Evolutionary conservation across 495 filamentous ascomycete genomes (phyloP).

Genomic region (Neurospora sp.): DNA sequence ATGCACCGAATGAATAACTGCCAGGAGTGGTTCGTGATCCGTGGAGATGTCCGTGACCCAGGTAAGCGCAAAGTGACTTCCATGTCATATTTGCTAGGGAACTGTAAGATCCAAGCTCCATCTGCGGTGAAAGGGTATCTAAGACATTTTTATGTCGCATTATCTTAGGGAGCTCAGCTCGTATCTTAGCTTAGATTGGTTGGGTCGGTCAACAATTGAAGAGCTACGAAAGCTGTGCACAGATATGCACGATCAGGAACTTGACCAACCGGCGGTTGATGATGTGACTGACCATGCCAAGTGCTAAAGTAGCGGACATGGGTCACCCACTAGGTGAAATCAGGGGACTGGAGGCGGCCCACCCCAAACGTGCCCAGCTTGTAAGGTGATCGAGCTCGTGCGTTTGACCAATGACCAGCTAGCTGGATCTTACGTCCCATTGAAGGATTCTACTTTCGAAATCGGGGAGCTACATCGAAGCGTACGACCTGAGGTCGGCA

Average conservation of each 20-base stretch:
- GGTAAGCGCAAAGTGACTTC: neutral
- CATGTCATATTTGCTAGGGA: neutral
- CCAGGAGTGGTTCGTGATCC: neutral
- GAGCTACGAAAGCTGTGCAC: neutral
- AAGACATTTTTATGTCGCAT: neutral
- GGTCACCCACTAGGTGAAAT: neutral
- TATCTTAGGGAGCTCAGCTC: neutral
- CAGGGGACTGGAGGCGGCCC: neutral
- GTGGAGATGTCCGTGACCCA: neutral
- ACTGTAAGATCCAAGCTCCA: neutral
- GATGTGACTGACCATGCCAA: neutral
- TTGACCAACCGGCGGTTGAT: neutral
- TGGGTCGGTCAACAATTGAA: neutral
- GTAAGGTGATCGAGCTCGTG: neutral
- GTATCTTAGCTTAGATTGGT: neutral
- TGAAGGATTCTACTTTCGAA: neutral
- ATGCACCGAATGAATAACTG: neutral
- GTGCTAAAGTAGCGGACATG: neutral
- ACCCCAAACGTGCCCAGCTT: neutral
- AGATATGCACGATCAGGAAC: neutral
- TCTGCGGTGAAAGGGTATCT: neutral
- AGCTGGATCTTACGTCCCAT: neutral
- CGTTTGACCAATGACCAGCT: neutral
- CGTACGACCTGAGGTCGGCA: neutral
- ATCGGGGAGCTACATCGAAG: neutral